Conservation (phyloP, 768 basidiomycete species). For the Cyclocybe aegerita region DNA sequence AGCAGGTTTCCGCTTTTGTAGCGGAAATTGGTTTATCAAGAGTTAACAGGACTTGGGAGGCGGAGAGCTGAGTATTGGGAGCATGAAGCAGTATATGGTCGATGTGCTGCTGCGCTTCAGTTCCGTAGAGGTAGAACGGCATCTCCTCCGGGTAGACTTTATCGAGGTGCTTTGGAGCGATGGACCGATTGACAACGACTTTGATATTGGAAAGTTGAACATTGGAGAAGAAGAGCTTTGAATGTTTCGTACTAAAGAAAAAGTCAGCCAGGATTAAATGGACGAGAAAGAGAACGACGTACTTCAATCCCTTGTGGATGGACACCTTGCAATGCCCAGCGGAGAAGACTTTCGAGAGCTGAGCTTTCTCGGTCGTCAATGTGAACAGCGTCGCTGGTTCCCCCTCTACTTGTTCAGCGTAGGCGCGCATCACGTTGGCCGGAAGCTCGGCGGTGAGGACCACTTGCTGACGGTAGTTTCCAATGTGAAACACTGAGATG, state of each 20-base stretch:
- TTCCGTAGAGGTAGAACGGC: slow-evolving; percentile 43
- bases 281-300: too few species aligned
- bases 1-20: not conserved
- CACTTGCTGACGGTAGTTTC: slow-evolving; percentile 35
- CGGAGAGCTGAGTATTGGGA: slow-evolving; percentile 26
- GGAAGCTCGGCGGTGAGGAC: slow-evolving; percentile 31
- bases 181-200: slow-evolving; percentile 28
- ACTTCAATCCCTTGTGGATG: too few species aligned
- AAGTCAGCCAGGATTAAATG: too few species aligned
- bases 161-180: slow-evolving; percentile 28
- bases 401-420: too few species aligned
- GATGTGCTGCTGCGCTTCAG: slow-evolving; percentile 25
- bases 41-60: slow-evolving; percentile 12
- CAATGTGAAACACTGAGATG: slow-evolving; percentile 33
- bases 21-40: not conserved
- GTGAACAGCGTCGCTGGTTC: too few species aligned
- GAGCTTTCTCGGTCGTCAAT: too few species aligned
- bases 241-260: too few species aligned
- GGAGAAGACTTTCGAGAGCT: too few species aligned
- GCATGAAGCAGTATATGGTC: slow-evolving; percentile 29
- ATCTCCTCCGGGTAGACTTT: slow-evolving; percentile 27
- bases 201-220: slow-evolving; percentile 24
- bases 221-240: not conserved
- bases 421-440: slow-evolving; percentile 3
- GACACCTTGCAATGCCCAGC: too few species aligned